Conservation (phyloP, 768 basidiomycete species). For the Lentinula lateritia region DNA sequence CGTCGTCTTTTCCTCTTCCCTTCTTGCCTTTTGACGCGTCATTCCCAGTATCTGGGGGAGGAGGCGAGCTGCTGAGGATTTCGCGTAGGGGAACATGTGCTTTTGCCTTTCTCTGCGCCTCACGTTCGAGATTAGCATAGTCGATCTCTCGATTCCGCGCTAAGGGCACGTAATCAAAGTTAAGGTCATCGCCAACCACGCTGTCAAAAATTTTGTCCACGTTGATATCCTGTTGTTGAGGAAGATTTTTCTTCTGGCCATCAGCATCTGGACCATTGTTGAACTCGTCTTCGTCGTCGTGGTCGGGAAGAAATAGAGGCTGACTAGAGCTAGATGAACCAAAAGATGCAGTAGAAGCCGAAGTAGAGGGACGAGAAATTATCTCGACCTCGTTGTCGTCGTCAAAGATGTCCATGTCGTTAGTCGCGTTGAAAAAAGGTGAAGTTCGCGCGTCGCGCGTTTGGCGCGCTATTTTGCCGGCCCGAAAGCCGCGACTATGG, state of each 20-base stretch:
- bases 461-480: not conserved
- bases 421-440: not conserved
- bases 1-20: constrained; percentile 17
- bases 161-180: constrained; percentile 38
- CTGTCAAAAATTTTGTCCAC: constrained; percentile 37
- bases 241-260: constrained; percentile 24
- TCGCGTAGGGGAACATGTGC: constrained; percentile 32
- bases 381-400: constrained; percentile 21
- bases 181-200: constrained; percentile 32
- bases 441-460: constrained; percentile 7
- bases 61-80: constrained; percentile 46
- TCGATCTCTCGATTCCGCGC: constrained; percentile 21
- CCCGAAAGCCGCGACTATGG: not conserved
- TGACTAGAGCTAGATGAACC: not conserved
- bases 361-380: constrained; percentile 9
- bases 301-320: constrained; percentile 56
- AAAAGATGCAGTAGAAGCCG: not conserved
- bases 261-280: constrained; percentile 12
- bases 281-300: constrained; percentile 40
- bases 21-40: constrained; percentile 17
- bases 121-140: not conserved
- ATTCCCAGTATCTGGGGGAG: constrained; percentile 18
- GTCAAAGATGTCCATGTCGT: constrained; percentile 50
- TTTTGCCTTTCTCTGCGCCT: constrained; percentile 13
- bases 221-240: constrained; percentile 37